Conservation (phyloP, 2,329 filamentous ascomycete species). For the Cercospora berteroae region DNA sequence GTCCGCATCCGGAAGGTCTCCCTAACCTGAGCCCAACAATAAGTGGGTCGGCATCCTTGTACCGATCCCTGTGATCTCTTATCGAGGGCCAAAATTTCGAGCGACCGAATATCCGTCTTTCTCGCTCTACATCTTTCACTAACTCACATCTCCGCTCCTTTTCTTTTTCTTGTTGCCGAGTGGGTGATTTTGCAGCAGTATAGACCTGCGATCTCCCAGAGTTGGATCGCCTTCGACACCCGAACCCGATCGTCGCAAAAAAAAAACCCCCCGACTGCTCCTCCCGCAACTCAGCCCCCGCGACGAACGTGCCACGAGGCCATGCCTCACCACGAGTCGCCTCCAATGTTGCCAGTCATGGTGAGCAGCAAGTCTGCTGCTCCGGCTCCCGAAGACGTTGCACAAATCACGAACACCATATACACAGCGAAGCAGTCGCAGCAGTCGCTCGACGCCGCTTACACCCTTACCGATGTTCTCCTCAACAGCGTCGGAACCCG, state of each 20-base stretch:
- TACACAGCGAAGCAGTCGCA: slow-evolving; percentile 55
- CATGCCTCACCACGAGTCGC: slow-evolving; percentile 54
- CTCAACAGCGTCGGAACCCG: slow-evolving; percentile 64
- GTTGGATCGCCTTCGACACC: neutral
- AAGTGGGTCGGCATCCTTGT: neutral
- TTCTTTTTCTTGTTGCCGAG: neutral
- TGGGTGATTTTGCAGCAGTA: neutral
- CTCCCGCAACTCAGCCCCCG: neutral
- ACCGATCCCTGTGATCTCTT: neutral
- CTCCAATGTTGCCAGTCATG: slow-evolving; percentile 48
- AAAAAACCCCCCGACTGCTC: neutral
- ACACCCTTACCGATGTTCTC: slow-evolving; percentile 62
- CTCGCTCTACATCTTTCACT: neutral
- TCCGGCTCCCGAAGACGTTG: slow-evolving; percentile 49
- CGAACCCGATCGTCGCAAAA: neutral
- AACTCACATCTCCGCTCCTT: slow-evolving; percentile 4
- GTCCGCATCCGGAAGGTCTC: neutral
- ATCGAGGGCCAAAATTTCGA: neutral
- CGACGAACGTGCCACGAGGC: neutral
- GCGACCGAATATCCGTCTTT: neutral
- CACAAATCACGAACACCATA: slow-evolving; percentile 44
- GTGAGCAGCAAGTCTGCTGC: slow-evolving; percentile 47
- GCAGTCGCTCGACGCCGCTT: slow-evolving; percentile 60
- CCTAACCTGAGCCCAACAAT: neutral
- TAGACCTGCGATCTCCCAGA: neutral